Base-by-base conservation (phyloP, 192 early-diverging fungal genomes). In the Haplosporangium gracile region DNA sequence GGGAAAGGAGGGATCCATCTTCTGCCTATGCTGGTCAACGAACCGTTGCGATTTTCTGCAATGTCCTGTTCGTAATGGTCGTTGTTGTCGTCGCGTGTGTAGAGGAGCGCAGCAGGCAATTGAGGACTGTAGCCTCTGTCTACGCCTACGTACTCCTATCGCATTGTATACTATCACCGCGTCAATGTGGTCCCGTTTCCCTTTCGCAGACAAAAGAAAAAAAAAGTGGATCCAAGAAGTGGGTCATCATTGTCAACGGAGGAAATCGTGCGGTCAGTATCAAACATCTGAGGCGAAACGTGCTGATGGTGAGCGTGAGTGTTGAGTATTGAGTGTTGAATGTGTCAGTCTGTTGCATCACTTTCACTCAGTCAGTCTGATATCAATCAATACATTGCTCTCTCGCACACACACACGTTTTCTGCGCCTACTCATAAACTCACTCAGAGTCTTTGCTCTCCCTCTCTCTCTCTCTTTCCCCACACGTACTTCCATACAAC, bases 181-280 rank as follows among this genome's bases (percentile, higher is more conserved):
- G n/a, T n/a, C n/a, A n/a, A n/a, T n/a, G n/a, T n/a, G n/a, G n/a
- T n/a, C n/a, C n/a, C n/a, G n/a, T n/a, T n/a, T n/a, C 43, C 2
- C 43, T 45, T 13, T 1, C 43, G 0, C 13, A 55, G 51, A 22
- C 5, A 55, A 22, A 18, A 24, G 4, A 43, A 43, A 10, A 43
- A 45, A 65, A 65, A 65, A 65, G 60, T 65, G 60, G 60, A 65
- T 65, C 29, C 60, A 65, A 9, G 60, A 65, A 34, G 60, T 65
- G 60, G 60, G 60, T 8, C 49, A 51, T 22, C 49, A 20, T 0
- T 51, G 55, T 3, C 1, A 13, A 10, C 60, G 60, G 60, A 32
- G 26, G 60, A 29, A 65, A 65, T 65, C 60, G 60, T 65, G 60
- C 60, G 60, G 32, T 65, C 60, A 29, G 20, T 45, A 49, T 49